Evolutionary conservation across 2,329 filamentous ascomycete species (phyloP), one percentile per base, ranked within the genome.

Genomic region (Stachybotrys chartarum): DNA sequence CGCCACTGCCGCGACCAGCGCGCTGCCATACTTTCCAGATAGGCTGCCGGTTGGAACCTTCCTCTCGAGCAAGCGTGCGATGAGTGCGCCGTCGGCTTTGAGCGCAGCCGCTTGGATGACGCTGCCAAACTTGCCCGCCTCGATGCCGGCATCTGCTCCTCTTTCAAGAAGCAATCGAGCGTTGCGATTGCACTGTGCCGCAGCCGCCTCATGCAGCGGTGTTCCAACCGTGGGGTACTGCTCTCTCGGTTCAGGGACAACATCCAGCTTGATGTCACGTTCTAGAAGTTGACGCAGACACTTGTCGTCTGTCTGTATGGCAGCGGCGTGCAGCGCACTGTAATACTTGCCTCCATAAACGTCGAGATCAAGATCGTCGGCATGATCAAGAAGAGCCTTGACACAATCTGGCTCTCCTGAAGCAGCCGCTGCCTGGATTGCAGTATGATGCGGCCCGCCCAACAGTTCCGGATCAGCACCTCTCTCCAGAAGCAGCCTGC

Each of bases 81-180:
- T 48, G 55, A 58, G 56, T 12, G 56, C 17, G 5, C 16, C 16
- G 35, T 58, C 52, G 30, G 46, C 56, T n/a, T 58, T 58, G 46
- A 58, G 56, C n/a, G 55, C 56, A 5, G 56, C 56, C n/a, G 55
- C 52, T 51, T 58, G 56, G 39, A 58, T 49, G 3, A 52, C 56
- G 7, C 54, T 58, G 42, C 56, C 56, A 12, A 54, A 48, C 18
- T 58, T 58, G 6, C 56, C 56, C 11, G 54, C 46, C 30, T 56
- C 54, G 39, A 58, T 53, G 17, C 51, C 56, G 17, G 54, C 32
- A 18, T 58, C 52, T 1, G 56, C 56, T 7, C 50, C 56, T n/a
- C 54, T 54, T 17, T 58, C 56, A 24, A 58, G 54, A 52, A 58
- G 18, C 52, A 58, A 6, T 7, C 56, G 56, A 12, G 56, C 56